Percentiles rank a stretch among this genome's conserved stretches.
These are phyloP conservation scores for Pseudozyma sp. DNA, from an alignment of 1,284 basidiomycete genomes.

Conservation along the genomic window DNA sequence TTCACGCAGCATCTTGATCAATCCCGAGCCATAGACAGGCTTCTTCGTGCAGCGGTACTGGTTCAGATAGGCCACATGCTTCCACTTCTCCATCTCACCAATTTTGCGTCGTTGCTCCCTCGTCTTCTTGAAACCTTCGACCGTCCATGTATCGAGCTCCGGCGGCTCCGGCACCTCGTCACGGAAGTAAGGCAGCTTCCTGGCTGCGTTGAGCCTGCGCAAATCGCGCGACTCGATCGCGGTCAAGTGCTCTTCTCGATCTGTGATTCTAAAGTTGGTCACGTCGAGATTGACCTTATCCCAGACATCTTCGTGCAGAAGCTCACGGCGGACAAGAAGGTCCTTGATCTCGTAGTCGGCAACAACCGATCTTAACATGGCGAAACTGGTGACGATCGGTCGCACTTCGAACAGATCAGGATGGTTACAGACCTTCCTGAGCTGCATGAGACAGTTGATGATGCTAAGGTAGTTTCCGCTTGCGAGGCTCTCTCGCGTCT, in stretches of 20 bases:
- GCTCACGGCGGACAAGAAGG: conserved; percentile 80
- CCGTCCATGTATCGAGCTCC: conserved; percentile 77
- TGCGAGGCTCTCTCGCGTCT: conserved; percentile 85
- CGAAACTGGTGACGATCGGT: conserved; percentile 91
- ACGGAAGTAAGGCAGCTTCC: conserved; percentile 73
- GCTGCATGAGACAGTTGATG: conserved; percentile 96
- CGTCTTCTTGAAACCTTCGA: conserved; percentile 78
- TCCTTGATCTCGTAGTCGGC: conserved; percentile 90
- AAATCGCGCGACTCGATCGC: conserved; percentile 74
- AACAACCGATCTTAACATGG: conserved; percentile 82
- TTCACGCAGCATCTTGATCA: conserved; percentile 39
- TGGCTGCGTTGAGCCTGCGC: conserved; percentile 80
- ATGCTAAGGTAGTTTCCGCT: conserved; percentile 85
- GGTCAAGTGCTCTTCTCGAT: conserved; percentile 70
- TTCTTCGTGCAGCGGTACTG: conserved; percentile 76
- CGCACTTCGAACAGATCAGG: conserved; percentile 95
- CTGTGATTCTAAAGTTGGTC: conserved; percentile 77
- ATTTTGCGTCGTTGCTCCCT: conserved; percentile 74
- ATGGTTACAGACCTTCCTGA: conserved; percentile 83
- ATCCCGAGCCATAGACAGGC: conserved; percentile 75
- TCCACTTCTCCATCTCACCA: conserved; percentile 76
- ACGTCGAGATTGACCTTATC: conserved; percentile 75
- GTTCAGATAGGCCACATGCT: conserved; percentile 81
- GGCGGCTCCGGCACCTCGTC: conserved; percentile 72
- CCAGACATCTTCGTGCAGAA: conserved; percentile 73